Evolutionary conservation across 1,284 basidiomycete species (phyloP).

Genomic region (Agroathelia rolfsii): DNA sequence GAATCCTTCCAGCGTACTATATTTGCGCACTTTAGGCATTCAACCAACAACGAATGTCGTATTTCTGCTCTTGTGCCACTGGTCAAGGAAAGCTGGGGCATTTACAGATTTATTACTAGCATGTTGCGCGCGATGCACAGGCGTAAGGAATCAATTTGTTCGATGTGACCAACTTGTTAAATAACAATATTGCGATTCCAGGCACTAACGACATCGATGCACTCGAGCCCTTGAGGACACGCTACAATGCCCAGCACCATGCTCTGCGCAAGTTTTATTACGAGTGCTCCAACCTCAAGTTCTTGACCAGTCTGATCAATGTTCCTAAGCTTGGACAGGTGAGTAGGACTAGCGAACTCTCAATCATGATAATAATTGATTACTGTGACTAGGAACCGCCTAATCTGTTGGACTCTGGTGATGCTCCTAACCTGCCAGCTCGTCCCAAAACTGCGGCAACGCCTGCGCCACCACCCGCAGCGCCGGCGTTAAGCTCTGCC

Average conservation of each 20-base stretch:
- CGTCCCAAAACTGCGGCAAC: slow-evolving; percentile 59
- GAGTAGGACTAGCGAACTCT: slow-evolving; percentile 13
- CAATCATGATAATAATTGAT: slow-evolving; percentile 4
- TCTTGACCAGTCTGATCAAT: slow-evolving; percentile 90
- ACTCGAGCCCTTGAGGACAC: slow-evolving; percentile 74
- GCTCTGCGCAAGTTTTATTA: slow-evolving; percentile 93
- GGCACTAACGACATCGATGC: slow-evolving; percentile 84
- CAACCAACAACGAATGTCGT: slow-evolving; percentile 89
- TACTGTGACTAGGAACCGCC: slow-evolving; percentile 69
- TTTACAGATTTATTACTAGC: slow-evolving; percentile 94
- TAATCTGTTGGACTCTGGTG: slow-evolving; percentile 77
- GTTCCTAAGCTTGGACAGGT: slow-evolving; percentile 92
- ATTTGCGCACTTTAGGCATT: slow-evolving; percentile 85
- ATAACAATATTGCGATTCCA: slow-evolving; percentile 21
- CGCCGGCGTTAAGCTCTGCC: slow-evolving; percentile 63
- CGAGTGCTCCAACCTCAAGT: slow-evolving; percentile 95
- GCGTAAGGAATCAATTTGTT: slow-evolving; percentile 37
- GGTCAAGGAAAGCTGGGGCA: slow-evolving; percentile 96
- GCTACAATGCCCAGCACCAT: slow-evolving; percentile 84
- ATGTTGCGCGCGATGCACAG: slow-evolving; percentile 95
- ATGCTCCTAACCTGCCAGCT: slow-evolving; percentile 81
- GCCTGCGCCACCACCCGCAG: slow-evolving; percentile 52
- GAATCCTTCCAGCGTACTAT: slow-evolving; percentile 96
- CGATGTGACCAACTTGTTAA: slow-evolving; percentile 1
- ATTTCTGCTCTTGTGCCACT: slow-evolving; percentile 90